Evolutionary conservation across 139 green algal genomes (phyloP).

Genomic region (Chlorella sp.): DNA sequence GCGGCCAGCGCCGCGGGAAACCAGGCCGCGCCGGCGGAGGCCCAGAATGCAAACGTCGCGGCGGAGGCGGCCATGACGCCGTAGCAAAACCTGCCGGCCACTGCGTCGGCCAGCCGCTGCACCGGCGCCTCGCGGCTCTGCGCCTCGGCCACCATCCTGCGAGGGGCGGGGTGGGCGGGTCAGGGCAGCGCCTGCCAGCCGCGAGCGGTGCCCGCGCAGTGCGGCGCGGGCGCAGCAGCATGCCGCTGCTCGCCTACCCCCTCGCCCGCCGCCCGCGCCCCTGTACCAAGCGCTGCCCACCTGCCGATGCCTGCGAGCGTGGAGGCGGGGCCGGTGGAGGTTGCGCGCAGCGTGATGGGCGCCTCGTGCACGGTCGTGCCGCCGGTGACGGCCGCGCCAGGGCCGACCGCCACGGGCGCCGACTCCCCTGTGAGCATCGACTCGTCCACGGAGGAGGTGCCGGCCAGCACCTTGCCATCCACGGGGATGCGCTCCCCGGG

Average conservation of each 20-base stretch:
- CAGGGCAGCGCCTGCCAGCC: neutral
- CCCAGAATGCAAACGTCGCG: constrained; percentile 90
- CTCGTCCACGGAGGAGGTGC: constrained; percentile 75
- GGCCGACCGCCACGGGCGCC: constrained; percentile 55
- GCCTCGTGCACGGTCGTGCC: constrained; percentile 87
- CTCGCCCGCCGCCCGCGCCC: neutral
- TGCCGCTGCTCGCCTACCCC: neutral
- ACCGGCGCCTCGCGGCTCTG: constrained; percentile 85
- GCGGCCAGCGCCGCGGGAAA: constrained; percentile 57
- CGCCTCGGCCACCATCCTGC: constrained; percentile 72
- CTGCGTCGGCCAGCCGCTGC: constrained; percentile 88
- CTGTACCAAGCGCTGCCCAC: constrained; percentile 30
- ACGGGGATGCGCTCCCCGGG: constrained; percentile 90
- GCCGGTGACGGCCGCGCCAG: constrained; percentile 67
- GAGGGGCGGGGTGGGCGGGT: constrained; percentile 37
- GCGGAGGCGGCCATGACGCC: constrained; percentile 85
- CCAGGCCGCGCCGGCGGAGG: constrained; percentile 25
- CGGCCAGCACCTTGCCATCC: constrained; percentile 77
- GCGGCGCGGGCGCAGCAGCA: neutral
- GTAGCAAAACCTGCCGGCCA: constrained; percentile 91
- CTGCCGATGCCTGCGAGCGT: constrained; percentile 75
- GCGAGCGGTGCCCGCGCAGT: neutral
- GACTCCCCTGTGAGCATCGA: constrained; percentile 85
- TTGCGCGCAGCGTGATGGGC: constrained; percentile 70
- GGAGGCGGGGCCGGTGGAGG: constrained; percentile 63